Percentiles rank a stretch among this genome's conserved stretches.
Evolutionary conservation across 768 basidiomycete genomes (phyloP).

Genomic region (Gloeopeniophorella convolvens): DNA sequence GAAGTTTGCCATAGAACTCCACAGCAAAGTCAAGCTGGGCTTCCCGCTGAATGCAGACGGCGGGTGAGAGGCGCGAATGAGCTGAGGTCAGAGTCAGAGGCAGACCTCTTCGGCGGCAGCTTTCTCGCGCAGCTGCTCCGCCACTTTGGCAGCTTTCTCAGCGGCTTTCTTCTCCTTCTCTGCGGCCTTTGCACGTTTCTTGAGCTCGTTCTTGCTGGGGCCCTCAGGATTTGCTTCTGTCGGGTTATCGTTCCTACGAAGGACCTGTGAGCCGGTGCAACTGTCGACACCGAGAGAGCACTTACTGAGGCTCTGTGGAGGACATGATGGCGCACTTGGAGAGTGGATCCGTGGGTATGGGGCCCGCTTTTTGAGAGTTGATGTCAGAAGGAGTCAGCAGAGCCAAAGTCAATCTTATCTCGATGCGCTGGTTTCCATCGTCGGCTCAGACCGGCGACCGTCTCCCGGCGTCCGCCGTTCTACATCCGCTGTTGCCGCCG

Average conservation of each 20-base stretch:
- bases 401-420: constrained; percentile 15
- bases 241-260: neutral
- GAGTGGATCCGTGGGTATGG: neutral
- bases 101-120: constrained; percentile 59
- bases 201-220: constrained; percentile 82
- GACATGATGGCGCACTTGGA: constrained; percentile 12
- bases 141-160: constrained; percentile 75
- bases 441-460: neutral
- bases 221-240: constrained; percentile 30
- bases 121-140: constrained; percentile 63
- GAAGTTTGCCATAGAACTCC: constrained; percentile 80
- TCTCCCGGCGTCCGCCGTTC: neutral
- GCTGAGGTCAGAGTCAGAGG: neutral
- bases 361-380: neutral
- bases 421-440: neutral
- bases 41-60: neutral
- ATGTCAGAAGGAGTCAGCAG: neutral
- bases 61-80: neutral
- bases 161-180: constrained; percentile 88
- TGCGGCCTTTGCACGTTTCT: constrained; percentile 85
- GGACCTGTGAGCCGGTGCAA: neutral
- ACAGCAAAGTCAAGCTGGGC: constrained; percentile 60
- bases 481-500: neutral
- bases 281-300: neutral
- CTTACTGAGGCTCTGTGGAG: constrained; percentile 12